A percentile compares a stretch with the other conserved stretches of the same genome.
Evolutionary conservation across 75 land plant species (phyloP).

Genomic region (Pinus albicaulis): DNA sequence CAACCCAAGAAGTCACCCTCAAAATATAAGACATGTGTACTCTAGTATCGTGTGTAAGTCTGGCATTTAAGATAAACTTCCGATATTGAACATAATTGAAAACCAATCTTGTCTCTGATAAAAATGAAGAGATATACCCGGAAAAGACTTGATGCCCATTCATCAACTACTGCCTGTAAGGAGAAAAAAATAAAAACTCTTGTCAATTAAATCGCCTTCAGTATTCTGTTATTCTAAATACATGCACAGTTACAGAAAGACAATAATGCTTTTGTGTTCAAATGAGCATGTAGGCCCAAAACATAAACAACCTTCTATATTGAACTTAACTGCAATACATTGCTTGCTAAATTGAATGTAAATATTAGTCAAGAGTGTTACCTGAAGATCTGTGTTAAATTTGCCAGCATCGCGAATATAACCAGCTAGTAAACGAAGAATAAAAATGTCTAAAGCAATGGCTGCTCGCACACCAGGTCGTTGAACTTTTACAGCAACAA

Average conservation of each 20-base stretch:
- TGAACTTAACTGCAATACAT: not conserved
- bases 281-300: not conserved
- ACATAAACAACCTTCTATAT: not conserved
- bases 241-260: not conserved
- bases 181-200: not conserved
- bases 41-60: no score
- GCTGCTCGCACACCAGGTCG: conserved; percentile 96
- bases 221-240: not conserved
- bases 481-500: conserved; percentile 98
- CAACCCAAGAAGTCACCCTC: no score
- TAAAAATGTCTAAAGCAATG: conserved; percentile 78
- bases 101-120: no score
- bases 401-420: conserved; percentile 44
- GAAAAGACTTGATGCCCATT: conserved; percentile 97
- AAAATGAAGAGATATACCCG: conserved; percentile 38
- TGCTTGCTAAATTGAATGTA: not conserved
- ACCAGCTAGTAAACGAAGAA: conserved; percentile 73
- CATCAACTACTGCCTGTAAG: conserved; percentile 89
- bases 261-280: not conserved
- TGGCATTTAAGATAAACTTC: no score
- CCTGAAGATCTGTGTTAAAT: conserved; percentile 95
- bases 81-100: no score
- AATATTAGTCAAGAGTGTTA: conserved; percentile 9
- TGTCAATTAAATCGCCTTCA: not conserved
- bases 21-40: no score